Evolutionary conservation across 768 basidiomycete genomes (phyloP).

Genomic region (Mycena belliarum): DNA sequence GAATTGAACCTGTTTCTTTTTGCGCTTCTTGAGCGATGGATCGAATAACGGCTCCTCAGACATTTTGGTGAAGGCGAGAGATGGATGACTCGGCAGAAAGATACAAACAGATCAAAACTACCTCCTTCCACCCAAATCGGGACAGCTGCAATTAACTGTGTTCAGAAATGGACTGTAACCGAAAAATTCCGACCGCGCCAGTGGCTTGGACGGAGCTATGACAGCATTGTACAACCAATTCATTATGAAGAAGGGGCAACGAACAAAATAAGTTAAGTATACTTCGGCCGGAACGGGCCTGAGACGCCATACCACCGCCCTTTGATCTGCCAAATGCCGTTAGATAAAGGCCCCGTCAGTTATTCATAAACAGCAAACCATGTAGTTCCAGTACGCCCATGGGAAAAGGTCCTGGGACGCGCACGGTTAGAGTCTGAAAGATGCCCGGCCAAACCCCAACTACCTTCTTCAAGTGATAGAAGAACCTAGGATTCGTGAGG

Average conservation of each 20-base stretch:
- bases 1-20: slow-evolving; percentile 87
- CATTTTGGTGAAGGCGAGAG: slow-evolving; percentile 10
- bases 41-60: slow-evolving; percentile 82
- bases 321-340: too few species aligned
- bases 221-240: neutral
- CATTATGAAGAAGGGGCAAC: too few species aligned
- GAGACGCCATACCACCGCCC: slow-evolving; percentile 51
- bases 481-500: slow-evolving; percentile 44
- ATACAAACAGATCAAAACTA: slow-evolving; percentile 5
- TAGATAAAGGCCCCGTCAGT: too few species aligned
- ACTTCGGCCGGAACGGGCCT: slow-evolving; percentile 42
- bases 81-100: slow-evolving; percentile 4
- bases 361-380: too few species aligned
- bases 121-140: slow-evolving; percentile 44
- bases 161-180: too few species aligned
- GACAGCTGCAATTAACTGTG: neutral
- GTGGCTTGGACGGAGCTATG: too few species aligned
- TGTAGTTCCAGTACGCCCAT: slow-evolving; percentile 75
- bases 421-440: too few species aligned
- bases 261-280: slow-evolving; percentile 17
- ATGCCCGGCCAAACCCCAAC: too few species aligned
- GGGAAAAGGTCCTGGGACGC: slow-evolving; percentile 70
- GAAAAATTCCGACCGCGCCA: too few species aligned
- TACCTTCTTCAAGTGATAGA: slow-evolving; percentile 89
- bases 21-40: slow-evolving; percentile 81